Evolutionary conservation across 768 basidiomycete genomes (phyloP), one percentile per base, ranked within the genome.

Genomic region (Suillus luteus): DNA sequence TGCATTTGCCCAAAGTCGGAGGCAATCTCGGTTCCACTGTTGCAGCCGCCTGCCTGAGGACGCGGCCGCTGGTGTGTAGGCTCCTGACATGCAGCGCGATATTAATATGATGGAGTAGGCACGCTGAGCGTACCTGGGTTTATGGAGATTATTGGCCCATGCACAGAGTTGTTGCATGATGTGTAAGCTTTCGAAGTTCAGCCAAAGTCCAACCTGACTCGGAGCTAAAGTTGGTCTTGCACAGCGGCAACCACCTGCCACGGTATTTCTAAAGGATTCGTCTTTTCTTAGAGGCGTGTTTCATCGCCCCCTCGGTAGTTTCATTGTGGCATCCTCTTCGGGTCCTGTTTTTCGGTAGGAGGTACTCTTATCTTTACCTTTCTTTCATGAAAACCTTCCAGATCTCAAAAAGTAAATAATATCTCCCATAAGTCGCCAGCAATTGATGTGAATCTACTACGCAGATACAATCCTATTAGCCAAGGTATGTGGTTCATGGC

Each of bases 261-360:
- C 14, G 49, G 24, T 7, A 14, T 1, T 57, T 38, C 37, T 38
- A 24, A 24, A 57, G 15, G 15, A 17, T 40, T 24, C 37, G 2
- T 38, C 55, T 38, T 27, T 58, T 58, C 24, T 27, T 15, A 31
- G 8, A 17, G 9, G 17, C 10, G 10, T 19, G 17, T 1, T 57
- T 9, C 27, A 22, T 58, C 55, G 55, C 37, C 15, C 55, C 55
- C 55, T 58, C 55, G 55, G 55, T 57, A 9, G 24, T 55, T 5
- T 24, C 22, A 22, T 38, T 2, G 3, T 22, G n/a, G 5, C 35
- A 19, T 55, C 24, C 22, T 57, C 38, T 58, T 58, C 55, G 55
- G 55, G 40, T 27, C 55, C 55, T 8, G 33, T 5, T 41, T 58
- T 11, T 27, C 38, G 55, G 38, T 24, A 58, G 2, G 38, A 27